Evolutionary conservation across 2,329 filamentous ascomycete species (phyloP).

Genomic region (Alternaria gaisen): DNA sequence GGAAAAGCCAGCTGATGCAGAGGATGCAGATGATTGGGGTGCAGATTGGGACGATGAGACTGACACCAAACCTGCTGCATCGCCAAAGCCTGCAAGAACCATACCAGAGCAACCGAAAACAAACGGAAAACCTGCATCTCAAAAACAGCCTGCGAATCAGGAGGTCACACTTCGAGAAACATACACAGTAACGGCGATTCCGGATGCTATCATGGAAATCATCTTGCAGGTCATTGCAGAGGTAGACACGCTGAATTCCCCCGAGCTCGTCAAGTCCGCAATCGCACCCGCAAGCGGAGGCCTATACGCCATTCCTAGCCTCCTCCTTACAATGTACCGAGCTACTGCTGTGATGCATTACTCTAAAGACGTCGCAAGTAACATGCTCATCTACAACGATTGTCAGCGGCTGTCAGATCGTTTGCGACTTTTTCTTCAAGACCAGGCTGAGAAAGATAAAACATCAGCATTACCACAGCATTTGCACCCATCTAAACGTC

Average conservation of each 20-base stretch:
- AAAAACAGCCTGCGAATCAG: slow-evolving; percentile 50
- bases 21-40: slow-evolving; percentile 76
- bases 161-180: slow-evolving; percentile 84
- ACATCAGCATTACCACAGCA: slow-evolving; percentile 40
- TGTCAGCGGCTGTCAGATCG: slow-evolving; percentile 65
- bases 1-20: slow-evolving; percentile 46
- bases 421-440: slow-evolving; percentile 59
- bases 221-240: slow-evolving; percentile 63
- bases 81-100: slow-evolving; percentile 20
- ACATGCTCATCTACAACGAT: slow-evolving; percentile 74
- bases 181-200: slow-evolving; percentile 89
- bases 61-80: slow-evolving; percentile 27
- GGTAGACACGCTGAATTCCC: slow-evolving; percentile 63
- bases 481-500: slow-evolving; percentile 47
- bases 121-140: slow-evolving; percentile 42
- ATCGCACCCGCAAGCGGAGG: slow-evolving; percentile 74
- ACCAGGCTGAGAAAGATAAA: slow-evolving; percentile 51
- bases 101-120: slow-evolving; percentile 41
- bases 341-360: slow-evolving; percentile 81
- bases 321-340: slow-evolving; percentile 80
- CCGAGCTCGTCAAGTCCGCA: slow-evolving; percentile 58
- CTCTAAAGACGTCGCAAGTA: slow-evolving; percentile 64
- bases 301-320: slow-evolving; percentile 75
- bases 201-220: slow-evolving; percentile 76
- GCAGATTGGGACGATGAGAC: slow-evolving; percentile 74